A percentile compares a stretch with the other conserved stretches of the same genome.
These are phyloP conservation scores for Beauveria sp. DNA, from an alignment of 2,329 filamentous ascomycete genomes.

Conservation along the genomic window DNA sequence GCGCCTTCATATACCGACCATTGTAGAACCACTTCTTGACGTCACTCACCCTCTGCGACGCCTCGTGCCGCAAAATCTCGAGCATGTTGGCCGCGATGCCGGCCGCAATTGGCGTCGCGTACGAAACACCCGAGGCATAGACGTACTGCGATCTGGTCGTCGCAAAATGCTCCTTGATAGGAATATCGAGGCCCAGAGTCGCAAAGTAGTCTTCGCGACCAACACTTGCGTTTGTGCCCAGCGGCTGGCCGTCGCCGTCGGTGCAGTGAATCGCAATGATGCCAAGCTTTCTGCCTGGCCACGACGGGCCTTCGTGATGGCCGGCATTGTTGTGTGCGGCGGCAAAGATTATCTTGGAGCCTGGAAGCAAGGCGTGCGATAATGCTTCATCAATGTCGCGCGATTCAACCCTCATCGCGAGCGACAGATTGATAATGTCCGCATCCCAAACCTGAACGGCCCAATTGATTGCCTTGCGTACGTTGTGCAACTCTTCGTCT, in stretches of 20 bases:
- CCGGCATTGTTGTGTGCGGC: background rate
- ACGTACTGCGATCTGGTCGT: background rate
- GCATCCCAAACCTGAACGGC: background rate
- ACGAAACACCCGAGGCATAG: background rate
- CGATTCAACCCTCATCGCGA: background rate
- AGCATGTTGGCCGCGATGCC: background rate
- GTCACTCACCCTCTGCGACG: background rate
- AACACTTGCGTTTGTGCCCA: background rate
- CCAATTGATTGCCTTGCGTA: background rate
- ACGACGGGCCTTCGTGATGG: background rate
- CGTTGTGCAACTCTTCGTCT: background rate
- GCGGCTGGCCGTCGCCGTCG: background rate
- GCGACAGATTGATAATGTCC: background rate
- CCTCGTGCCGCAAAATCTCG: background rate
- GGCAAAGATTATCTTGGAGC: background rate
- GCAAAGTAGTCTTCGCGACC: background rate
- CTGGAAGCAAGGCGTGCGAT: background rate
- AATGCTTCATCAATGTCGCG: background rate
- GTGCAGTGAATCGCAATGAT: background rate
- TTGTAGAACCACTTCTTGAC: background rate
- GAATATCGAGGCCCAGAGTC: background rate
- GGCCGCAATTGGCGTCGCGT: background rate
- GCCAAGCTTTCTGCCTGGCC: background rate
- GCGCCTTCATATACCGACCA: background rate
- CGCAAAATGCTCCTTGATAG: background rate